A percentile compares a stretch with the other conserved stretches of the same genome.
Conservation (phyloP, 306 rosid genomes). For the Rosa multiflora region DNA sequence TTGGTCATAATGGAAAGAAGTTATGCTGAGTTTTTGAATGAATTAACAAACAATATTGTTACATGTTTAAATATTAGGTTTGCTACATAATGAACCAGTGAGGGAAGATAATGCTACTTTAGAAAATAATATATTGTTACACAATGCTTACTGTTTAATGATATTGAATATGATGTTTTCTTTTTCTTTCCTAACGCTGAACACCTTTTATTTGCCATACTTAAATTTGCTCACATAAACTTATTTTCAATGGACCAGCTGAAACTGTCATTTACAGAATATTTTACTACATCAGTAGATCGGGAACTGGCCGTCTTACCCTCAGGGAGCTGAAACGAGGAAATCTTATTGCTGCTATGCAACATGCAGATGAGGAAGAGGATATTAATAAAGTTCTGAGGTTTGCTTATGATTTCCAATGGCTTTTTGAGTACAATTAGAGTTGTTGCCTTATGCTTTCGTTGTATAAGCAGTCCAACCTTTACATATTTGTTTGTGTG, state of each 20-base stretch:
- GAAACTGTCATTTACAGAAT: constrained; percentile 92
- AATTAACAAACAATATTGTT: background rate
- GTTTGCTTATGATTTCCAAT: constrained; percentile 13
- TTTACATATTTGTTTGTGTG: background rate
- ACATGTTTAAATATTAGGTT: background rate
- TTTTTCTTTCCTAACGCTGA: no score
- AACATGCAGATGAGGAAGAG: constrained; percentile 92
- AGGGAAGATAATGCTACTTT: background rate
- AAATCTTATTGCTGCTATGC: constrained; percentile 88
- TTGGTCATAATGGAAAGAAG: background rate
- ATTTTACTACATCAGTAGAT: constrained; percentile 83
- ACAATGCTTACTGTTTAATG: background rate
- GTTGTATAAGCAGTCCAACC: background rate
- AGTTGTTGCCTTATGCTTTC: constrained; percentile 4
- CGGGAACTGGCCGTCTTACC: constrained; percentile 80
- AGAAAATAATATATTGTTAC: background rate
- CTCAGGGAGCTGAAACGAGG: constrained; percentile 91
- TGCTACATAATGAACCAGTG: background rate
- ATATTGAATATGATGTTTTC: background rate
- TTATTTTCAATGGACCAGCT: constrained; percentile 58
- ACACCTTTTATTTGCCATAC: background rate
- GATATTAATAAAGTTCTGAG: constrained; percentile 95
- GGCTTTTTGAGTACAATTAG: constrained; percentile 3
- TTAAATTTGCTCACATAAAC: background rate
- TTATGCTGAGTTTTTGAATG: background rate